Percentiles rank a stretch among this genome's conserved stretches.
phyloP scores from a whole-genome alignment of 805 yeast species.

The Sporopachydermia lactativora region DNA sequence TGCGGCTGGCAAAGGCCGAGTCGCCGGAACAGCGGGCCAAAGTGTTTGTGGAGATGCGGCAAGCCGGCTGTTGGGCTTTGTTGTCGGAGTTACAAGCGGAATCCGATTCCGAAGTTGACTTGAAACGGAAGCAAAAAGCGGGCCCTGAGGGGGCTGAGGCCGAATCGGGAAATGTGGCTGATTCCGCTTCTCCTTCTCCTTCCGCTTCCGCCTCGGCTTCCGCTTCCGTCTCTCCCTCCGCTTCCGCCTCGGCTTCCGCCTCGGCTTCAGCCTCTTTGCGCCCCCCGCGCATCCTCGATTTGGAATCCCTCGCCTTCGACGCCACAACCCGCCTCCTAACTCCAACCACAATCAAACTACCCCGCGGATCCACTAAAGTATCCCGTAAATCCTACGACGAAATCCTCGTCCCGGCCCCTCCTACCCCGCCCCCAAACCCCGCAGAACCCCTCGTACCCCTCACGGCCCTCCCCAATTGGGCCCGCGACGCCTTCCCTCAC shows the following conservation, averaged over 20 bases:
- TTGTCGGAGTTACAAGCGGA: conserved; percentile 27
- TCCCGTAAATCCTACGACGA: conserved; percentile 69
- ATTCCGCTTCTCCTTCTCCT: conserved; percentile 10
- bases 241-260: too few relatives aligned
- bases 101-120: conserved; percentile 9
- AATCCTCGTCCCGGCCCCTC: conserved; percentile 84
- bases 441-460: conserved; percentile 39
- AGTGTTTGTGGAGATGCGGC: conserved; percentile 30
- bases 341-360: conserved; percentile 53
- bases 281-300: conserved; percentile 43
- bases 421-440: conserved; percentile 22
- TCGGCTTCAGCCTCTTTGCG: too few relatives aligned
- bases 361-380: conserved; percentile 72
- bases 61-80: conserved; percentile 26
- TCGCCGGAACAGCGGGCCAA: conserved; percentile 22
- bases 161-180: conserved; percentile 2
- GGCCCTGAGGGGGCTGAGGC: conserved; percentile 6
- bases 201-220: too few relatives aligned
- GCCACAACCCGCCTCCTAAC: conserved; percentile 63
- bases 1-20: conserved; percentile 26
- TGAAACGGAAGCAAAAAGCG: conserved; percentile 17
- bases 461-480: conserved; percentile 66
- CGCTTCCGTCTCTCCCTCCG: too few relatives aligned
- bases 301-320: conserved; percentile 50
- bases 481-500: conserved; percentile 65